A percentile compares a stretch with the other conserved stretches of the same genome.
Conservation (phyloP, 495 filamentous ascomycete genomes). For the Trichoderma erinaceum region DNA sequence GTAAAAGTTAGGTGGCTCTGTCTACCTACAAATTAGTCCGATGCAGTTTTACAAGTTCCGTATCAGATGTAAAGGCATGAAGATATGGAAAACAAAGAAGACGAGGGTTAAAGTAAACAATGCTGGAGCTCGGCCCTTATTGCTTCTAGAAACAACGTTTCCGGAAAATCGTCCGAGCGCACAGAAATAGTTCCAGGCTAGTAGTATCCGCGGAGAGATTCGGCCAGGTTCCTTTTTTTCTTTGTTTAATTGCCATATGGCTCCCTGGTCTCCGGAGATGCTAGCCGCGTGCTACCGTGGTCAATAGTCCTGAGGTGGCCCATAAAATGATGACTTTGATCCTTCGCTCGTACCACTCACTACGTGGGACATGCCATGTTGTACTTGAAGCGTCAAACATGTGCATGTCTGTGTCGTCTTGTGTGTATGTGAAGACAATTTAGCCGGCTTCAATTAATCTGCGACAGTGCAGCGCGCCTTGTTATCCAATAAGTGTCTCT, state of each 20-base stretch:
- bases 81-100: too few relatives aligned
- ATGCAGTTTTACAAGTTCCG: too few relatives aligned
- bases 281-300: not conserved
- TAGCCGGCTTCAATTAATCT: too few relatives aligned
- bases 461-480: too few relatives aligned
- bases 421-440: not conserved
- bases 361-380: not conserved
- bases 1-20: too few relatives aligned
- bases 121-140: too few relatives aligned
- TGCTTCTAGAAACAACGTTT: not conserved
- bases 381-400: not conserved
- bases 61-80: too few relatives aligned
- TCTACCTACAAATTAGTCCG: too few relatives aligned
- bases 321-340: not conserved
- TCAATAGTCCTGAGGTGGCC: not conserved
- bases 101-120: too few relatives aligned
- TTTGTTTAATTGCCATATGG: not conserved
- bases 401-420: not conserved
- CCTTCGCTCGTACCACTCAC: not conserved
- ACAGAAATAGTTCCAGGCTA: not conserved
- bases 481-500: too few relatives aligned
- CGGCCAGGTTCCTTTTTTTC: not conserved
- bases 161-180: not conserved
- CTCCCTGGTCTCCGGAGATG: conserved; percentile 1
- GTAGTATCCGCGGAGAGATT: not conserved